Evolutionary conservation across 2,329 filamentous ascomycete species (phyloP), one percentile per base, ranked within the genome.

Genomic region (Arachnomyces sp.): DNA sequence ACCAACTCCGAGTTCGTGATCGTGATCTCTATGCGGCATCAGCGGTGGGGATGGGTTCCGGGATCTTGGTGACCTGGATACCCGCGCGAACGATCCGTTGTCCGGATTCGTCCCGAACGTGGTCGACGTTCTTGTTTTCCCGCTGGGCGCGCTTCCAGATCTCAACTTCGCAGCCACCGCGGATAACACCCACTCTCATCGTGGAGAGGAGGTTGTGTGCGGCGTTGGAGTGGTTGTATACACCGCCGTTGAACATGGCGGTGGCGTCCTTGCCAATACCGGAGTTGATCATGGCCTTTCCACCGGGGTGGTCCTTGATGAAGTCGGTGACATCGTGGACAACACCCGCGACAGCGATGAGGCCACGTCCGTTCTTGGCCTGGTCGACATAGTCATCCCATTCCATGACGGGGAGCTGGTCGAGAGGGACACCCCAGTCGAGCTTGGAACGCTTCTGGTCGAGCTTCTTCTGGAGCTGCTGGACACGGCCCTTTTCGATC

Each of bases 381-480:
- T 88, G 77, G 49, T 81, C 77, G 42, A 87, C 81, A 53, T 87
- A 93, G 57, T 89, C 83, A 47, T 92, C 86, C 83, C 85, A 93
- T 63, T 82, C 77, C 63, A 93, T 75, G 49, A 92, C 85, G 36
- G 86, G 86, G 4, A 93, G 76, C 67, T 88, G 81, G 64, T 92
- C 85, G 18, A 93, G 77, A 45, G 86, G 85, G 50, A 81, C 77
- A 62, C 86, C 86, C 86, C 86, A 93, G 70, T 93, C 84, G 44
- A 93, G 81, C 47, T 71, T 78, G 50, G 82, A 65, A 57, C 86
- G 84, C 76, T 85, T 84, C 70, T 88, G 83, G 65, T 92, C 86
- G 44, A 93, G 79, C 76, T 92, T 92, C 83, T 92, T 92, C 74
- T 92, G 86, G 49, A 81, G 68, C 69, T 92, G 86, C 71, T 93